Evolutionary conservation across 2,329 filamentous ascomycete species (phyloP), one percentile per base, ranked within the genome.

Genomic region (Colletotrichum siamense): DNA sequence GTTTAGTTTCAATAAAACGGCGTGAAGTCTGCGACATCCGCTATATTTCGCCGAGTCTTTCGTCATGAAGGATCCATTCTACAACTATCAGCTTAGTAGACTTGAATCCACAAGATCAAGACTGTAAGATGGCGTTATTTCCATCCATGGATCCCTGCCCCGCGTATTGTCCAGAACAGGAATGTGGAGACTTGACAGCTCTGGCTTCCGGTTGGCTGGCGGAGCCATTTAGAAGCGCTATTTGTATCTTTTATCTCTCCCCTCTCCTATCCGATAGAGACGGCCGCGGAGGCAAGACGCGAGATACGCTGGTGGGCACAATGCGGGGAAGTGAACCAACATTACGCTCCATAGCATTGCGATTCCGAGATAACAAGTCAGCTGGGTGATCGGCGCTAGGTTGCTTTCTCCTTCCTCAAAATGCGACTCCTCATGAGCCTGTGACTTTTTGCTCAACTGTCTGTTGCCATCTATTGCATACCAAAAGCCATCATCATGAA

Each of bases 11-110:
- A n/a, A 44, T 44, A 8, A 2, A 39, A 39, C 0, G 16, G 16
- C 2, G 0, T 44, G 8, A 10, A 44, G 5, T 44, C 0, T 9
- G 36, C 16, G 8, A 18, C 16, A 2, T 1, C 16, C 8, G 16
- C 39, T 18, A 10, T 10, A 0, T 3, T 44, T n/a, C 1, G 39
- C 39, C 39, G 2, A 6, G 39, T 1, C 8, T 10, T 18, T 10
- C 16, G 16, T 44, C 16, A 10, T 5, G 0, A 6, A 3, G 39
- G 1, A 18, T 4, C 34, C 16, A 16, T 36, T 36, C 3, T 0
- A 44, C 39, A n/a, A 6, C 5, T 12, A 44, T 44, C 39, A 18
- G 1, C 0, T n/a, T 1, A 44, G 39, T 2, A 44, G 39, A n/a
- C 9, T 44, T n/a, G 39, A 44, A 10, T n/a, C 0, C 18, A 18